Evolutionary conservation across 208 protist genomes (phyloP).

Genomic region (Crithidia acanthocephali): DNA sequence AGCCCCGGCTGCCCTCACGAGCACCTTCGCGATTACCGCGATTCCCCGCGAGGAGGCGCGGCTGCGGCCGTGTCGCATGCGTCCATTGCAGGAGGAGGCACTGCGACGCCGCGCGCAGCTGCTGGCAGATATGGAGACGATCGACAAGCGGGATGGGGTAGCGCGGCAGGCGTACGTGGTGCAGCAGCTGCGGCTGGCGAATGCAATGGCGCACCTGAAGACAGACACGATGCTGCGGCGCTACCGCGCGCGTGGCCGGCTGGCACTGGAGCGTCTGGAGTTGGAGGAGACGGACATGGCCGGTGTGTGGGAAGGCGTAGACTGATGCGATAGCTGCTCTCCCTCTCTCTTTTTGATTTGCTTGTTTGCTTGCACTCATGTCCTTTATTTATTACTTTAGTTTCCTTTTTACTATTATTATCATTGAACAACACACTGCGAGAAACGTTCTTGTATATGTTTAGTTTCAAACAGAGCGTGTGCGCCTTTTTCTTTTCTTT

Average conservation of each 20-base stretch:
- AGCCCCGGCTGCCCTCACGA: background rate
- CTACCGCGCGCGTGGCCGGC: conserved; percentile 18
- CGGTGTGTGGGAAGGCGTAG: background rate
- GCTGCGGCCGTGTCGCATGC: conserved; percentile 17
- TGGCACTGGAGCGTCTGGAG: conserved; percentile 29
- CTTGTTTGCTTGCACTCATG: background rate
- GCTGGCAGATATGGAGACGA: conserved; percentile 23
- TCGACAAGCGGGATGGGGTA: conserved; percentile 27
- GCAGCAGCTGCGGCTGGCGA: conserved; percentile 32
- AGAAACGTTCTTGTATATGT: too few species aligned
- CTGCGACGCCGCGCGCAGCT: conserved; percentile 19
- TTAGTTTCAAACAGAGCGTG: too few species aligned
- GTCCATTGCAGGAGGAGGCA: conserved; percentile 22
- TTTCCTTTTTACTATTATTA: too few species aligned
- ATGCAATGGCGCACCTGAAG: conserved; percentile 22
- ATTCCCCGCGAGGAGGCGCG: conserved; percentile 27
- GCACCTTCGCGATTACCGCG: conserved; percentile 14
- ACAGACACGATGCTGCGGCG: conserved; percentile 35
- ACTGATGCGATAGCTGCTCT: background rate
- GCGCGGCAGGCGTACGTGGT: conserved; percentile 29
- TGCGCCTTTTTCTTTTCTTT: too few species aligned
- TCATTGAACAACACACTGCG: too few species aligned
- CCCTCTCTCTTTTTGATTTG: background rate
- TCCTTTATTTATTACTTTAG: background rate
- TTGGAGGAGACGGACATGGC: background rate